Percentiles rank a stretch among this genome's conserved stretches.
Conservation (phyloP, 2,329 filamentous ascomycete genomes). For the Arachnomyces sp. region DNA sequence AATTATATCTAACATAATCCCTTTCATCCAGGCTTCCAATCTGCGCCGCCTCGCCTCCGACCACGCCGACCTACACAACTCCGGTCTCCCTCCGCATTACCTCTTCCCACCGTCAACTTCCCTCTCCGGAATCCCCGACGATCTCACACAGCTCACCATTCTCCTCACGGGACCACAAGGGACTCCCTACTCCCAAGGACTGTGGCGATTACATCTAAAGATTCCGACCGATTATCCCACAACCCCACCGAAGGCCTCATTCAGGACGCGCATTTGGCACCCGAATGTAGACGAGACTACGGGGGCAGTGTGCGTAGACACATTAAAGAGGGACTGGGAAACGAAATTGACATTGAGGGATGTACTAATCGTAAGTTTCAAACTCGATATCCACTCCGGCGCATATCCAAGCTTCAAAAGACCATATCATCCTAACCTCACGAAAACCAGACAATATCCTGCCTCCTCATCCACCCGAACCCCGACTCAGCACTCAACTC, state of each 20-base stretch:
- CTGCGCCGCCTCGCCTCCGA: constrained; percentile 53
- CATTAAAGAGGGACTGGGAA: constrained; percentile 56
- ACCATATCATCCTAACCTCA: not conserved
- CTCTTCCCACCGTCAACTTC: constrained; percentile 42
- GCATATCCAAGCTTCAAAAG: too few relatives aligned
- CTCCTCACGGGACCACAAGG: constrained; percentile 52
- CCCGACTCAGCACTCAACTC: constrained; percentile 57
- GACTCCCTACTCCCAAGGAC: constrained; percentile 51
- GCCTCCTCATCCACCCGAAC: constrained; percentile 56
- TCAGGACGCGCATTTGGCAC: constrained; percentile 55
- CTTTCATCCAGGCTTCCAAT: constrained; percentile 23
- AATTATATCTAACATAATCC: too few relatives aligned
- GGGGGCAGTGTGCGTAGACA: constrained; percentile 56
- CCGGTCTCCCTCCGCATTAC: constrained; percentile 53
- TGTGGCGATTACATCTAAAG: constrained; percentile 52
- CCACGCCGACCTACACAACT: constrained; percentile 48
- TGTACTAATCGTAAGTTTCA: constrained; percentile 44
- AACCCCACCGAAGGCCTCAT: constrained; percentile 47
- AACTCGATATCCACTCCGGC: too few relatives aligned
- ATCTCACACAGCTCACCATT: constrained; percentile 50
- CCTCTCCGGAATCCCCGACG: constrained; percentile 34
- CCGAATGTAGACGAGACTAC: constrained; percentile 57
- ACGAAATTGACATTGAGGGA: constrained; percentile 49
- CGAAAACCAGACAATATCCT: constrained; percentile 46
- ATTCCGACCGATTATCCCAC: constrained; percentile 50